Conservation (phyloP, 2,329 filamentous ascomycete genomes). For the Hymenoscyphus salicellus region DNA sequence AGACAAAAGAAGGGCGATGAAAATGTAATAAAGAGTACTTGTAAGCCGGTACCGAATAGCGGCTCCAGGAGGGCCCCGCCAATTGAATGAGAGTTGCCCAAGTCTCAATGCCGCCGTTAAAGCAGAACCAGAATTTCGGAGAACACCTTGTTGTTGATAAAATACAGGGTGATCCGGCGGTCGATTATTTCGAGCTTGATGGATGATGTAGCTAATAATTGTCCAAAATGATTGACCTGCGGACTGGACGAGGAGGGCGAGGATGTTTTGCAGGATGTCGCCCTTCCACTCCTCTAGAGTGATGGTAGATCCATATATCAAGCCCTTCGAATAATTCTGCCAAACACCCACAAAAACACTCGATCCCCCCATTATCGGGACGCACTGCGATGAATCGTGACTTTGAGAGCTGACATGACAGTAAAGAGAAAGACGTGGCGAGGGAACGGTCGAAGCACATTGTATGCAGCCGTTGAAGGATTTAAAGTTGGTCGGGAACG, state of each 20-base stretch:
- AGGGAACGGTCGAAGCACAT: neutral
- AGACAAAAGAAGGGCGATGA: neutral
- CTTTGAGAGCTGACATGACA: neutral
- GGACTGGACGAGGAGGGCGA: constrained; percentile 8
- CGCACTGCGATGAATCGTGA: neutral
- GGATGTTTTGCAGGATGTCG: constrained; percentile 8
- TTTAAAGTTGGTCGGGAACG: neutral
- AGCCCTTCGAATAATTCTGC: neutral
- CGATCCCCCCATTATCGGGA: neutral
- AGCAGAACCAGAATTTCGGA: constrained; percentile 10
- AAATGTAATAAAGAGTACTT: neutral
- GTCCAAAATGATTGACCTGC: constrained; percentile 12
- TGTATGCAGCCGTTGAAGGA: neutral
- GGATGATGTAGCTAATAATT: constrained; percentile 13
- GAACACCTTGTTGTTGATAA: constrained; percentile 12
- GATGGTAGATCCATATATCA: constrained; percentile 4
- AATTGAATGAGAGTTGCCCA: constrained; percentile 5
- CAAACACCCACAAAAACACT: neutral
- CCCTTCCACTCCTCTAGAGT: constrained; percentile 8
- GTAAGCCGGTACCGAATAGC: neutral
- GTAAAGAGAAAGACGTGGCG: neutral
- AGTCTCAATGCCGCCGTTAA: constrained; percentile 5
- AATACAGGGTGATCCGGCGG: neutral
- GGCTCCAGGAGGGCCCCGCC: neutral
- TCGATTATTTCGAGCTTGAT: constrained; percentile 5